Evolutionary conservation across 805 yeast genomes (phyloP), one percentile per base, ranked within the genome.

Genomic region (Lipomyces yamadae): DNA sequence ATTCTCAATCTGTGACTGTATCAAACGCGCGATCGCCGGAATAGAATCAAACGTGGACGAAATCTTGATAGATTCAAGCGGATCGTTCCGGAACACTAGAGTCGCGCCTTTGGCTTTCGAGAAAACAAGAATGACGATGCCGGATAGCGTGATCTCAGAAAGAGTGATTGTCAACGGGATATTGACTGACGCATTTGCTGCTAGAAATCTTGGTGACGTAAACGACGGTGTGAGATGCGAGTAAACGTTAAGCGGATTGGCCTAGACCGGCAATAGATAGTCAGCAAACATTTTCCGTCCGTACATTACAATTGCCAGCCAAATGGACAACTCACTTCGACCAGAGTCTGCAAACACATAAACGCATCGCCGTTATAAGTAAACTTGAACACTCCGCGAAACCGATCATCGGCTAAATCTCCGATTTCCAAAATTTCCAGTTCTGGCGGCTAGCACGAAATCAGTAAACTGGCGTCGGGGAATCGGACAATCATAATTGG

Each of bases 1-100:
- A 62, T 81, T 83, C 75, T 92, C 97, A 67, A 92, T 92, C 75
- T 91, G 95, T 57, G 85, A 84, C 75, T 92, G 97, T 68, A 92
- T 78, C 72, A 91, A 90, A 66, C 86, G 84, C n/a, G 96, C 95
- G 72, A 92, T 85, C 0, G 92, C 92, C 60, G 89, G 89, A 56
- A 92, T 89, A 53, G 87, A 85, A 78, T 92, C 96, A 77, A 92
- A 92, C n/a, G 96, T 88, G 4, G 96, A 90, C 69, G 88, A 86
- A 13, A 92, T 96, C 72, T 86, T 87, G 69, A 92, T 91, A 29
- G 88, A 84, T 72, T 91, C 96, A 64, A 92, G 81, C 0, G 97
- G 97, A 77, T 92, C 97, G 77, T 92, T 92, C 72, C 93, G 84
- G 79, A 92, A 92, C 37, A 92, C 97, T 53, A 92, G 80, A 0